These are phyloP conservation scores for Aspergillus tanneri DNA, from an alignment of 2,329 filamentous ascomycete genomes.

Conservation along the genomic window DNA sequence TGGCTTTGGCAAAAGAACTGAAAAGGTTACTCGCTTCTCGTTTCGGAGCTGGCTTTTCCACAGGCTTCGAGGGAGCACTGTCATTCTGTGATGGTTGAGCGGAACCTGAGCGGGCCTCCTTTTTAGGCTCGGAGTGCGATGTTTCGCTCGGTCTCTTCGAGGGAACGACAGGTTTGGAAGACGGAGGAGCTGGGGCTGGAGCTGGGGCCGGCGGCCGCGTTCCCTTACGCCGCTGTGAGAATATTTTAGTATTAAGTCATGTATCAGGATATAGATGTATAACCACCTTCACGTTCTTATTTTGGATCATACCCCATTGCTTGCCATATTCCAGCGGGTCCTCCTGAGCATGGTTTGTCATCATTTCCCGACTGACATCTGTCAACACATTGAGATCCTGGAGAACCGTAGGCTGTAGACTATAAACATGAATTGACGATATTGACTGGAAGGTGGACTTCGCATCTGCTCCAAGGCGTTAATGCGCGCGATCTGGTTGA, in stretches of 20 bases:
- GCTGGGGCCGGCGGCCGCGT: constrained; percentile 39
- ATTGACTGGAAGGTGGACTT: constrained; percentile 71
- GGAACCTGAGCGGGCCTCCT: constrained; percentile 20
- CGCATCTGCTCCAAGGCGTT: constrained; percentile 51
- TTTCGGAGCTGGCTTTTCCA: constrained; percentile 51
- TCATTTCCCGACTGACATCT: constrained; percentile 65
- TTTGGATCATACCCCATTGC: constrained; percentile 72
- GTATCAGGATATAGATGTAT: not conserved
- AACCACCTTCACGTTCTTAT: constrained; percentile 63
- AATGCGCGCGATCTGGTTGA: not conserved
- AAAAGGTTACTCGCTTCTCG: constrained; percentile 67
- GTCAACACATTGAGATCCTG: constrained; percentile 71
- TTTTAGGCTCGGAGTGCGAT: constrained; percentile 22
- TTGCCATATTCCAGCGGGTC: constrained; percentile 60
- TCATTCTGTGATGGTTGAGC: constrained; percentile 23
- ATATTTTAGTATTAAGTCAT: not conserved
- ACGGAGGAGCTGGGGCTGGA: constrained; percentile 29
- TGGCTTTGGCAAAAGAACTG: constrained; percentile 73
- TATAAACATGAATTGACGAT: constrained; percentile 82
- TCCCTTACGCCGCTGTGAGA: constrained; percentile 48
- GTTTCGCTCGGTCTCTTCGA: constrained; percentile 41
- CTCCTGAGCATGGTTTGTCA: constrained; percentile 55
- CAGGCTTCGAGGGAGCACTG: constrained; percentile 34
- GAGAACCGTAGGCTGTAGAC: constrained; percentile 68
- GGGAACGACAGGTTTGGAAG: constrained; percentile 36